phyloP scores from a whole-genome alignment of 805 yeast genomes.

The Saturnispora quitensis region DNA sequence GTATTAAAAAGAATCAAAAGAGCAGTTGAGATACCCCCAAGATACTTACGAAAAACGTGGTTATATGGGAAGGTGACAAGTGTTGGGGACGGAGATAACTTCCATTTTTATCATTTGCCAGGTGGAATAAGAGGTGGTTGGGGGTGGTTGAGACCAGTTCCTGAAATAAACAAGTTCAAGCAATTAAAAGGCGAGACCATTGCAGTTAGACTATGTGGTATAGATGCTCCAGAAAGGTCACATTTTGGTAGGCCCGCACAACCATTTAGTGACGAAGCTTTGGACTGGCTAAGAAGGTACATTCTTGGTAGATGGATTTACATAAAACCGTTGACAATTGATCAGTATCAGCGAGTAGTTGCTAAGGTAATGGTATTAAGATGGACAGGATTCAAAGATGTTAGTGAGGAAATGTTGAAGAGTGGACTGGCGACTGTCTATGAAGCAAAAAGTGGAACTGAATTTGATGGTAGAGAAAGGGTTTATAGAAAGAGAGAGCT shows the following conservation, averaged over 20 bases:
- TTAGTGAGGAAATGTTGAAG: conserved; percentile 79
- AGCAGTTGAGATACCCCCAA: conserved; percentile 41
- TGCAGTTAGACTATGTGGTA: conserved; percentile 77
- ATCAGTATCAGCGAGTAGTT: conserved; percentile 85
- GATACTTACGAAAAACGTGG: conserved; percentile 35
- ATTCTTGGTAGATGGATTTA: conserved; percentile 60
- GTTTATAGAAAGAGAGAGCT: conserved; percentile 52
- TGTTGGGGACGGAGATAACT: conserved; percentile 95
- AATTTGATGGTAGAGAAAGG: conserved; percentile 71
- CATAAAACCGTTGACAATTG: conserved; percentile 70
- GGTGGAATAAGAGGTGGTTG: conserved; percentile 86
- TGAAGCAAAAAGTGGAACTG: conserved; percentile 73
- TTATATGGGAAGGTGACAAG: conserved; percentile 70
- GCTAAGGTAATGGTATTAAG: conserved; percentile 57
- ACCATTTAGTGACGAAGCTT: conserved; percentile 76
- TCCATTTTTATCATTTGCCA: conserved; percentile 86
- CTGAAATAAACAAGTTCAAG: conserved; percentile 37
- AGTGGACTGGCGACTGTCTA: conserved; percentile 82
- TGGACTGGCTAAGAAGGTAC: conserved; percentile 62
- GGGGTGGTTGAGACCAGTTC: conserved; percentile 79
- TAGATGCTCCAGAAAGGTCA: conserved; percentile 94
- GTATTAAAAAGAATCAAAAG: conserved; percentile 43
- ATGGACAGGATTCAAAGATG: conserved; percentile 65
- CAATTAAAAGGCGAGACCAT: conserved; percentile 59
- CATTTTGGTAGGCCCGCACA: conserved; percentile 94